Evolutionary conservation across 1,284 basidiomycete species (phyloP), one percentile per base, ranked within the genome.

Genomic region (Rhodotorula sp.): DNA sequence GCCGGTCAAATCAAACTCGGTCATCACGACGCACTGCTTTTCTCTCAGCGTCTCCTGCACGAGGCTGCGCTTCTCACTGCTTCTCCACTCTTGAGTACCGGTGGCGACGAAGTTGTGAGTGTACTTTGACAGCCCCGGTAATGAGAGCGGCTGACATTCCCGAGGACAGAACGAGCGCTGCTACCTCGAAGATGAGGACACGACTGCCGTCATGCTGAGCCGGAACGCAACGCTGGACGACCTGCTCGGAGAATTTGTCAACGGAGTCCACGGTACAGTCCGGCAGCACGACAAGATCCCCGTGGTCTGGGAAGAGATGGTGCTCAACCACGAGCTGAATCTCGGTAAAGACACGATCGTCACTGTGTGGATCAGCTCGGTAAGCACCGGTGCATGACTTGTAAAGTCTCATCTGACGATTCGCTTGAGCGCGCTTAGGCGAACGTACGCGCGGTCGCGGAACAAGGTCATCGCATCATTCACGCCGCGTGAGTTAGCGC

Each of bases 51-150:
- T 18, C 21, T 73, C 3, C 21, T 69, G 39, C 29, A n/a, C 62
- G 66, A 81, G 1, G 79, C 83, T 1, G 80, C 85, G 2, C 79
- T 81, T 26, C 80, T 86, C 51, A 85, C 90, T 74, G 86, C 87
- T 1, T 87, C 88, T 23, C 84, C 80, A 34, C 84, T 90, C 70
- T 87, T 94, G 79, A 87, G 87, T 74, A 90, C 90, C 0, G 92
- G 92, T 3, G 92, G 92, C 0, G 92, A 94, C 79, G 92, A 94
- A 81, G 80, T 93, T 72, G 81, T 93, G 91, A 79, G 82, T 29
- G 29, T 29, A 29, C 29, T 29, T 29, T 29, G 29, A 29, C 29
- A 29, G 29, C 2, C 29, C 29, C 29, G 2, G 29, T 29, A 29
- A 29, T 3, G 29, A 29, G 29, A 29, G 29, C 23, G 5, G 10